A percentile compares a stretch with the other conserved stretches of the same genome.
These are phyloP conservation scores for Plasmodium billcollinsi DNA, from an alignment of 169 alveolate species.

Conservation along the genomic window DNA sequence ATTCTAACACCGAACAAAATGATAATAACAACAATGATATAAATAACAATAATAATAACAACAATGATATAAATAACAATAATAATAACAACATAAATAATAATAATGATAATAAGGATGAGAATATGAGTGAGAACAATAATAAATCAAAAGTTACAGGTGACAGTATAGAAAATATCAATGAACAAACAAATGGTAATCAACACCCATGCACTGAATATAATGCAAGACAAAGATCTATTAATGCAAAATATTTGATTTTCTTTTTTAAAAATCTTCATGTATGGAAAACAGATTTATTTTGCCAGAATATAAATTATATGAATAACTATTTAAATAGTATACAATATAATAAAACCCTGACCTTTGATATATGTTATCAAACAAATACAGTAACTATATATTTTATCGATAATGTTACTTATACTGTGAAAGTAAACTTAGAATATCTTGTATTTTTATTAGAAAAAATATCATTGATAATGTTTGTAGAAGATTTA, in stretches of 20 bases:
- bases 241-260: slow-evolving; percentile 39
- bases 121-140: neutral
- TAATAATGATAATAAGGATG: neutral
- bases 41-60: too few relatives aligned
- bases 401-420: neutral
- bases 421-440: neutral
- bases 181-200: neutral
- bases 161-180: neutral
- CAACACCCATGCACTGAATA: neutral
- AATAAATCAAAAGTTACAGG: neutral
- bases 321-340: slow-evolving; percentile 9
- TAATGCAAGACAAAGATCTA: slow-evolving; percentile 16
- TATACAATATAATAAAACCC: slow-evolving; percentile 10
- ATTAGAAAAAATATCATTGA: slow-evolving; percentile 57
- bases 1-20: neutral
- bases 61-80: neutral
- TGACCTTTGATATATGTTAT: slow-evolving; percentile 14
- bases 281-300: slow-evolving; percentile 27
- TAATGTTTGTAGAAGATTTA: slow-evolving; percentile 40
- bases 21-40: neutral
- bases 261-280: slow-evolving; percentile 46
- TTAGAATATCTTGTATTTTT: slow-evolving; percentile 46
- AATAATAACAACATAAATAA: too few relatives aligned
- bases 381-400: neutral
- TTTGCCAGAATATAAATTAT: slow-evolving; percentile 27